Evolutionary conservation across 768 basidiomycete species (phyloP).

Genomic region (Daedaleopsis nitida): DNA sequence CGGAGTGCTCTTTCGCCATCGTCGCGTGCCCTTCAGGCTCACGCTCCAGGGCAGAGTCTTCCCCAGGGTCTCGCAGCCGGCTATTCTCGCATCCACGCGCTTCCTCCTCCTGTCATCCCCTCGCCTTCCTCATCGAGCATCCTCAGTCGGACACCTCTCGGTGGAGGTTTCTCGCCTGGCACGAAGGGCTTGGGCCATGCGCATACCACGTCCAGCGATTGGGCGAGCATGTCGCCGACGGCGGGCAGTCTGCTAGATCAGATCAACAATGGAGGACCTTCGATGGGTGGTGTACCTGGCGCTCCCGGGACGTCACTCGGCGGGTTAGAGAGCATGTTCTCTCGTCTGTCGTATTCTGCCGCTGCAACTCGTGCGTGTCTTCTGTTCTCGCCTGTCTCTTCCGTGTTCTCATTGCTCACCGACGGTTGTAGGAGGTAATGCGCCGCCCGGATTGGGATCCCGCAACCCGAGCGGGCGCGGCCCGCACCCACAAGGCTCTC

Average conservation of each 20-base stretch:
- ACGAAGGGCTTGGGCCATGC: conserved; percentile 26
- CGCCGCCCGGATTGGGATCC: conserved; percentile 23
- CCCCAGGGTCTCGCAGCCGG: conserved; percentile 93
- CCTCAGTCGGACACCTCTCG: conserved; percentile 29
- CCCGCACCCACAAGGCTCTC: conserved; percentile 41
- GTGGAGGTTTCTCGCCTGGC: conserved; percentile 28
- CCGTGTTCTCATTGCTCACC: background rate
- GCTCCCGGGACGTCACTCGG: too few relatives aligned
- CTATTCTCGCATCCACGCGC: conserved; percentile 85
- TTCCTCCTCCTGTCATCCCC: conserved; percentile 40
- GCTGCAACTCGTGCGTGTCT: conserved; percentile 32
- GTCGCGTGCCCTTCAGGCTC: conserved; percentile 78
- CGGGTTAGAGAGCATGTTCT: conserved; percentile 53
- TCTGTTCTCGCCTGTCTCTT: conserved; percentile 7
- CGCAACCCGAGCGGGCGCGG: conserved; percentile 35
- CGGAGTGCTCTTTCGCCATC: conserved; percentile 58
- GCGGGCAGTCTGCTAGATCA: conserved; percentile 21
- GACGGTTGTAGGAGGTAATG: conserved; percentile 7
- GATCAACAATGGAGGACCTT: conserved; percentile 28
- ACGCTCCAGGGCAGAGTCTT: conserved; percentile 88
- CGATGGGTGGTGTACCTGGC: conserved; percentile 25
- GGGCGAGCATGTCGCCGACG: conserved; percentile 34
- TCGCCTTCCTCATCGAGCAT: conserved; percentile 38
- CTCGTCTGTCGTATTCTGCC: conserved; percentile 58
- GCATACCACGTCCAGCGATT: conserved; percentile 28